Evolutionary conservation across 176 grass and related monocot genomes (phyloP).

Genomic region (Triticum urartu): DNA sequence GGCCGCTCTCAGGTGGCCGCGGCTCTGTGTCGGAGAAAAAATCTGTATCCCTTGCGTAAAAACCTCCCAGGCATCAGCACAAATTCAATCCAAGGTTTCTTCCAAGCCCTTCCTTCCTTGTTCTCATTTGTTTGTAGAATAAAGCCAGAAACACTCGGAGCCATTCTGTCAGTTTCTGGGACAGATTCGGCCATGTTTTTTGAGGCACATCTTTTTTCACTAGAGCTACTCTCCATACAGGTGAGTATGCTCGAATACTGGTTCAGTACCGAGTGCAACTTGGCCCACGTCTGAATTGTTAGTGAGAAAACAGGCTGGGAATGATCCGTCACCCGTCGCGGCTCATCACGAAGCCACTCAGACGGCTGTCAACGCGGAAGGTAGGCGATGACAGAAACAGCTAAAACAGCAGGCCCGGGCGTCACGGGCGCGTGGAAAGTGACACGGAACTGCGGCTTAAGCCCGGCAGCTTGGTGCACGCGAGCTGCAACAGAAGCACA

Average conservation of each 20-base stretch:
- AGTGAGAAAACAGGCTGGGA: background rate
- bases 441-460: too few species aligned
- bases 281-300: slow-evolving; percentile 10
- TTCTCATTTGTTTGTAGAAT: background rate
- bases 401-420: too few species aligned
- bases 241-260: slow-evolving; percentile 70
- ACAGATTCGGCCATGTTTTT: slow-evolving; percentile 69
- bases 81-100: slow-evolving; percentile 80
- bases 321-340: too few species aligned
- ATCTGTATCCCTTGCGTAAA: slow-evolving; percentile 2
- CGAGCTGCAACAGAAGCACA: too few species aligned
- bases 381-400: too few species aligned
- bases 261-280: slow-evolving; percentile 75
- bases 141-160: slow-evolving; percentile 58
- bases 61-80: slow-evolving; percentile 67
- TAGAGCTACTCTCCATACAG: slow-evolving; percentile 84
- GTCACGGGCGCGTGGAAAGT: too few species aligned
- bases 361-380: too few species aligned
- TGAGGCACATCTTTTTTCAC: slow-evolving; percentile 67
- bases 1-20: too few species aligned
- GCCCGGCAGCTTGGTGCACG: too few species aligned
- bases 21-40: too few species aligned
- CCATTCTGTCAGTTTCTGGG: slow-evolving; percentile 54
- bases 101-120: slow-evolving; percentile 68
- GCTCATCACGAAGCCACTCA: too few species aligned